Evolutionary conservation across 345 rosid genomes (phyloP).

Genomic region (Noccaea bulbosa): DNA sequence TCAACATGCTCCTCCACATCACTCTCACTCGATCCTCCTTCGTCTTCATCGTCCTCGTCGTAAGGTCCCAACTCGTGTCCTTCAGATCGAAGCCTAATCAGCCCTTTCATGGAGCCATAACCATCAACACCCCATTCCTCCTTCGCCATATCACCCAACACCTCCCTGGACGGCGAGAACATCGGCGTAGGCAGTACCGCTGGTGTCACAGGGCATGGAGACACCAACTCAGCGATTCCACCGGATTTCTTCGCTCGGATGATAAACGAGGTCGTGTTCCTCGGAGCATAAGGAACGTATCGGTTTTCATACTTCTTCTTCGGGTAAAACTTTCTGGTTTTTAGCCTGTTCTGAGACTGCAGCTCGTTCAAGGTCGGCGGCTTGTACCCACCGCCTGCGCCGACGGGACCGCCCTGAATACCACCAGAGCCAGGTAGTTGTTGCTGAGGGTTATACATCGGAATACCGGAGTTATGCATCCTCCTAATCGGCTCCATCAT

Average conservation of each 20-base stretch:
- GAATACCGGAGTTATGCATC: conserved; percentile 44
- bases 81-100: conserved; percentile 81
- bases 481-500: conserved; percentile 50
- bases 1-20: conserved; percentile 97
- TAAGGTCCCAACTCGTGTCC: conserved; percentile 58
- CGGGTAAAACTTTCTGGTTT: conserved; percentile 74
- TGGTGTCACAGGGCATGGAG: conserved; percentile 92
- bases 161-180: conserved; percentile 85
- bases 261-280: conserved; percentile 85
- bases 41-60: conserved; percentile 91
- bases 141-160: conserved; percentile 91
- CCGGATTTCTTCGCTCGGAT: conserved; percentile 91
- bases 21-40: conserved; percentile 90
- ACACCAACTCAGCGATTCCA: conserved; percentile 91
- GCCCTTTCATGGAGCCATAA: conserved; percentile 98
- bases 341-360: conserved; percentile 74
- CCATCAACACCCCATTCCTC: conserved; percentile 99
- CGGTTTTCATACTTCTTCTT: conserved; percentile 67
- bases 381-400: conserved; percentile 61
- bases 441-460: conserved; percentile 63
- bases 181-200: conserved; percentile 85
- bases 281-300: conserved; percentile 91
- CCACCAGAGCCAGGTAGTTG: conserved; percentile 30
- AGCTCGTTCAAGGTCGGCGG: conserved; percentile 86
- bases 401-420: conserved; percentile 36